These are phyloP conservation scores for Chaetomium cochliodes DNA, from an alignment of 495 filamentous ascomycete genomes.

Conservation along the genomic window DNA sequence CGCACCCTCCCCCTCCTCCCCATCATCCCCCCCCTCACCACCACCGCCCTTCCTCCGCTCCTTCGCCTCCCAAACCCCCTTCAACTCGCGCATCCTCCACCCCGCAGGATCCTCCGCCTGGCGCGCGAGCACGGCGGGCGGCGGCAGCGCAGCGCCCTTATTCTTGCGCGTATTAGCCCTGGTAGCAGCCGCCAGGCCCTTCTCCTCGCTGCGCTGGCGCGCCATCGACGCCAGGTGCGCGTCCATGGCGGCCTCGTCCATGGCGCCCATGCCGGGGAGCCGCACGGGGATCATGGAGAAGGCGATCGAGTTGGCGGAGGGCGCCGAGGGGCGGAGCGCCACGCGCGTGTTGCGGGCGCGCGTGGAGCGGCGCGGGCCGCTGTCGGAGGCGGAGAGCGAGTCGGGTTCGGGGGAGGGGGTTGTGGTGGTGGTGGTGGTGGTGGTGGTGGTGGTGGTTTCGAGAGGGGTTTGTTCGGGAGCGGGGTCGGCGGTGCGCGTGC, in stretches of 20 bases:
- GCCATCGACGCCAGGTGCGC: constrained; percentile 20
- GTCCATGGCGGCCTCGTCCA: constrained; percentile 27
- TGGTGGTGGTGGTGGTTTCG: not conserved
- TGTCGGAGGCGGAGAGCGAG: not conserved
- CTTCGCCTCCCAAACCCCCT: constrained; percentile 32
- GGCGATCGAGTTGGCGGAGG: constrained; percentile 38
- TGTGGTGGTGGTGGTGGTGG: not conserved
- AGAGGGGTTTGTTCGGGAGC: constrained; percentile 10
- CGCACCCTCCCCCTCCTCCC: not conserved
- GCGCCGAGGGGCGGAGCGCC: constrained; percentile 29
- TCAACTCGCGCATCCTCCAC: constrained; percentile 35
- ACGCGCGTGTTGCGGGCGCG: constrained; percentile 31
- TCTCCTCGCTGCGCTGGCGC: constrained; percentile 46
- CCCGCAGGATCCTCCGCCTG: constrained; percentile 30
- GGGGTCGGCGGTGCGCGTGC: constrained; percentile 28
- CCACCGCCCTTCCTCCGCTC: constrained; percentile 13
- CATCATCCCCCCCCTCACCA: not conserved
- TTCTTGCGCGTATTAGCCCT: constrained; percentile 56
- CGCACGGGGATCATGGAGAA: constrained; percentile 36
- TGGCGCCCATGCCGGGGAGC: constrained; percentile 32
- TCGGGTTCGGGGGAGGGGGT: constrained; percentile 6
- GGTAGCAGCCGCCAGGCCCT: constrained; percentile 50
- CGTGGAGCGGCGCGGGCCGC: constrained; percentile 34
- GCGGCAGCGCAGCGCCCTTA: constrained; percentile 44
- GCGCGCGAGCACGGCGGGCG: constrained; percentile 32